Base-by-base conservation (phyloP, 805 yeast genomes). In the Candida stauntonica region DNA sequence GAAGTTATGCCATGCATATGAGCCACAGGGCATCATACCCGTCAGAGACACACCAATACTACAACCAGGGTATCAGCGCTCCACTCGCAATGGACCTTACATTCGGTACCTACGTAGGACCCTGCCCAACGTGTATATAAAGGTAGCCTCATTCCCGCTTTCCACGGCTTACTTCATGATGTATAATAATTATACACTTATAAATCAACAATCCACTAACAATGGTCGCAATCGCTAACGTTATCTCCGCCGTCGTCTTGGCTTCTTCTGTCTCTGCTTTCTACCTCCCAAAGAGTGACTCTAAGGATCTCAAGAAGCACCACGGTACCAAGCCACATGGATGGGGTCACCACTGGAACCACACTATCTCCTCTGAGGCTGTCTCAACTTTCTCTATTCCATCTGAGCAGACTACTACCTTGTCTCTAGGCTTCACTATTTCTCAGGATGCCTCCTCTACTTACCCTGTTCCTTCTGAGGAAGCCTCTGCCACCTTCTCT, bases 171-270 rank as follows among this genome's bases (percentile, higher is more conserved):
- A n/a, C n/a, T n/a, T n/a, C n/a, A n/a, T n/a, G n/a, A n/a, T n/a
- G n/a, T n/a, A n/a, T n/a, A n/a, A n/a, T n/a, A n/a, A n/a, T n/a
- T n/a, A n/a, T n/a, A n/a, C n/a, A n/a, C n/a, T n/a, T n/a, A n/a
- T n/a, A n/a, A n/a, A n/a, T n/a, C n/a, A n/a, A n/a, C n/a, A n/a
- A n/a, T n/a, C n/a, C n/a, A n/a, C n/a, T n/a, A 11, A 31, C 24
- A 36, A 36, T 36, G 40, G 40, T 31, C 20, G 19, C 35, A 19
- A 9, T 31, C 34, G 14, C 35, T 7, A 31, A 31, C 35, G 26
- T 23, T 16, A 9, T 36, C 14, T 14, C 30, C n/a, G 17, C 17
- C 13, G n/a, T 27, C n/a, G 27, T 32, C 5, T 28, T 34, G 26
- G 32, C 28, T 14, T 19, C 32, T 14, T 12, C 14, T 11, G 26